These are phyloP conservation scores for Megacollybia marginata DNA, from an alignment of 768 basidiomycete species.

Conservation along the genomic window DNA sequence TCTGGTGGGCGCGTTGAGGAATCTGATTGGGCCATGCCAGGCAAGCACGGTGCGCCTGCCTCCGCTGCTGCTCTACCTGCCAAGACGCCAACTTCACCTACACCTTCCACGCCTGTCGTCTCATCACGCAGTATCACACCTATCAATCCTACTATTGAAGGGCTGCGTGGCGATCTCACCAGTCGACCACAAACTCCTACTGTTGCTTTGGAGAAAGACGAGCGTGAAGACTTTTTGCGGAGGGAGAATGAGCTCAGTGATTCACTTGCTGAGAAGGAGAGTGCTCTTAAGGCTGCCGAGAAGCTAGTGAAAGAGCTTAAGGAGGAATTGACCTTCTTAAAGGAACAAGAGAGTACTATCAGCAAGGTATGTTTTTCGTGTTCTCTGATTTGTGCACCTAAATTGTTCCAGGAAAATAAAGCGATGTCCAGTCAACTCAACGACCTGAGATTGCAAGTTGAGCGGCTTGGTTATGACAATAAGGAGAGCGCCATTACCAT, in stretches of 20 bases:
- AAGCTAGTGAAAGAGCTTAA: constrained; percentile 83
- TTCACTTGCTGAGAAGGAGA: constrained; percentile 86
- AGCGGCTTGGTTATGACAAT: constrained; percentile 90
- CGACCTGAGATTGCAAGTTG: constrained; percentile 86
- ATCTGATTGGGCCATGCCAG: constrained; percentile 69
- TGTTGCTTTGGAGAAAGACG: constrained; percentile 87
- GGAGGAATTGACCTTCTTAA: constrained; percentile 85
- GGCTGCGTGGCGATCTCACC: constrained; percentile 63
- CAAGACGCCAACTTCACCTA: constrained; percentile 55
- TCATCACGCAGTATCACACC: constrained; percentile 60
- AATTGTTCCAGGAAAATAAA: constrained; percentile 73
- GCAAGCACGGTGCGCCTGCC: constrained; percentile 41
- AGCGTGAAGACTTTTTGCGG: constrained; percentile 93
- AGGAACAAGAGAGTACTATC: constrained; percentile 78
- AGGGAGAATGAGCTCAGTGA: constrained; percentile 97
- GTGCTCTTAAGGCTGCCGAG: constrained; percentile 67
- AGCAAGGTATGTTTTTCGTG: constrained; percentile 49
- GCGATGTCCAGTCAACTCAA: constrained; percentile 88
- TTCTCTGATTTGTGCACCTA: constrained; percentile 3
- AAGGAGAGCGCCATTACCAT: constrained; percentile 91
- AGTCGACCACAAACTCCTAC: constrained; percentile 92
- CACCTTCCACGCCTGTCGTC: constrained; percentile 47
- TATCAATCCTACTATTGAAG: constrained; percentile 64
- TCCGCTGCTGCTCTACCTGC: constrained; percentile 37
- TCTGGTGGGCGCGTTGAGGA: constrained; percentile 80